These are phyloP conservation scores for Rutidosis leptorrhynchoides DNA, from an alignment of 129 eudicot species.

Conservation along the genomic window DNA sequence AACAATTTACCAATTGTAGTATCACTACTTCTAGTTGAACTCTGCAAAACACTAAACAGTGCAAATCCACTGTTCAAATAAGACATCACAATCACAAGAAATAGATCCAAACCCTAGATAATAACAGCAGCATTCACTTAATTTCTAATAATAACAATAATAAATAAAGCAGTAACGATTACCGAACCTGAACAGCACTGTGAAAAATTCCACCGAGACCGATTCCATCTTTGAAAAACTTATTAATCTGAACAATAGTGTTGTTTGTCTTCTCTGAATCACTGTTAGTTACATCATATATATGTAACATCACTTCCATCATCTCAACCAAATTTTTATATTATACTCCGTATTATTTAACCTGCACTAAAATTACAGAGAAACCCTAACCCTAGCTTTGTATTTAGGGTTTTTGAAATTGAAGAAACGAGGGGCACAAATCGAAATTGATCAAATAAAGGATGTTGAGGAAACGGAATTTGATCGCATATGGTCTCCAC, in stretches of 20 bases:
- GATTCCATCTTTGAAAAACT: constrained; percentile 91
- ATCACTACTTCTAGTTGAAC: too few species aligned
- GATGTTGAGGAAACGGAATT: too few species aligned
- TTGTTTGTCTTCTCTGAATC: constrained; percentile 85
- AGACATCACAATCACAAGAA: too few species aligned
- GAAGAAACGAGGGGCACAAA: not conserved
- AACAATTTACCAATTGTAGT: too few species aligned
- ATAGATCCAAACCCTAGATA: constrained; percentile 25
- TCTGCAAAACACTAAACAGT: too few species aligned
- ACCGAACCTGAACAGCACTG: constrained; percentile 84
- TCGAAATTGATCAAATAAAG: too few species aligned
- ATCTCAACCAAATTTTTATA: constrained; percentile 21
- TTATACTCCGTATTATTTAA: too few species aligned
- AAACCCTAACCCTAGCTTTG: constrained; percentile 17
- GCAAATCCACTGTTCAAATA: too few species aligned
- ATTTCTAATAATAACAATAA: not conserved
- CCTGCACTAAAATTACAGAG: not conserved
- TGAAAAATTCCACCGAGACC: constrained; percentile 98
- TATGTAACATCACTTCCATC: constrained; percentile 84
- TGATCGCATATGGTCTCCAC: too few species aligned
- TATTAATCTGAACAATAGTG: constrained; percentile 87
- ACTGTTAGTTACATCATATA: constrained; percentile 96
- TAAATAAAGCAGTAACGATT: not conserved
- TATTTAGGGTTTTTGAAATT: too few species aligned
- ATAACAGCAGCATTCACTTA: not conserved